Percentiles rank a stretch among this genome's conserved stretches.
Conservation (phyloP, 2,329 filamentous ascomycete genomes). For the Escovopsis weberi region DNA sequence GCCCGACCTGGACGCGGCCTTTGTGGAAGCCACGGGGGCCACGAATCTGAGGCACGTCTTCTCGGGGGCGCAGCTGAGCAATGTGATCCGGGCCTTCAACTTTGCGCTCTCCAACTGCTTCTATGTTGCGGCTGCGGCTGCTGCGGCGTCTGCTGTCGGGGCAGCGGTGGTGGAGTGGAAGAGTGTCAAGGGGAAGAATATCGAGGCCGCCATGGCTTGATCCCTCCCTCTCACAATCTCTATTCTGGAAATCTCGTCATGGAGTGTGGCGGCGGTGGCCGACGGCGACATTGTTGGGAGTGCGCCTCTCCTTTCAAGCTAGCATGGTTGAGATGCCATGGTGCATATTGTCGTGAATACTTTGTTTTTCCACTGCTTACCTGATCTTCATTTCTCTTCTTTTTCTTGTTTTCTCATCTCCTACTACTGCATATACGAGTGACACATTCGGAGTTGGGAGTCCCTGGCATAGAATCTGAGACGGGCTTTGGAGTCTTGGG, state of each 20-base stretch:
- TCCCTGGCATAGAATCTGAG: too few relatives aligned
- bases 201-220: slow-evolving; percentile 12
- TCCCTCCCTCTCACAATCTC: background rate
- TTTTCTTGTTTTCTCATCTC: too few relatives aligned
- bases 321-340: too few relatives aligned
- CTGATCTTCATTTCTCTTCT: too few relatives aligned
- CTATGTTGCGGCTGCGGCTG: slow-evolving; percentile 28
- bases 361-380: too few relatives aligned
- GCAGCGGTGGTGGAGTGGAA: slow-evolving; percentile 35
- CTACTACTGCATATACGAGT: too few relatives aligned
- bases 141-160: slow-evolving; percentile 28
- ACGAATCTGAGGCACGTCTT: background rate
- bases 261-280: background rate
- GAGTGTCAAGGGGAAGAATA: slow-evolving; percentile 41
- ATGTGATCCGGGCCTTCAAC: slow-evolving; percentile 7
- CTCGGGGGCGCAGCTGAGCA: background rate
- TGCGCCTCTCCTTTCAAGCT: too few relatives aligned
- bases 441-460: too few relatives aligned
- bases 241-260: background rate
- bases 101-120: slow-evolving; percentile 28
- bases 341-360: too few relatives aligned
- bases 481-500: too few relatives aligned
- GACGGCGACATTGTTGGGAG: too few relatives aligned
- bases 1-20: background rate
- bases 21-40: slow-evolving; percentile 1